Evolutionary conservation across 495 filamentous ascomycete species (phyloP), one percentile per base, ranked within the genome.

Genomic region (Talaromyces liani): DNA sequence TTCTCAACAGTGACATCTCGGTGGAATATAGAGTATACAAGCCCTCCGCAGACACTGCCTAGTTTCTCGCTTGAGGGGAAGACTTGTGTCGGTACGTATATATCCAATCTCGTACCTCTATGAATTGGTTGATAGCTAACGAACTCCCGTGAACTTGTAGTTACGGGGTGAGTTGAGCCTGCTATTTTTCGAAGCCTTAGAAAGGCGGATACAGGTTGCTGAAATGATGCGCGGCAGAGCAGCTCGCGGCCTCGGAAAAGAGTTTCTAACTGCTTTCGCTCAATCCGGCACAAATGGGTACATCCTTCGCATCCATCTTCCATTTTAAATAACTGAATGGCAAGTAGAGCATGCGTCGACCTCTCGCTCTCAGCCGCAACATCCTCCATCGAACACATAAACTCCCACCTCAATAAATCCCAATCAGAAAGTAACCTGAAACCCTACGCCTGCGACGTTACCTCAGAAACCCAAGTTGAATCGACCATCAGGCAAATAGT

Each of bases 391-490:
- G 74, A 76, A 59, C 88, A 86, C 78, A 85, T 85, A 51, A 76
- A 88, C 16, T 16, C 41, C 16, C 41, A 45, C 1, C 14, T 45
- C 1, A n/a, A 45, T 5, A 45, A 18, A 16, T 45, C 41, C 12
- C 41, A 45, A 45, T n/a, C 12, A n/a, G 41, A 18, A 45, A 4
- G 18, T 72, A 88, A 87, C 73, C 77, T 76, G 69, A 87, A 86
- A 73, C 80, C 84, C 55, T 88, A 88, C 80, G 85, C 87, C 71
- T 79, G 75, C 65, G 70, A 82, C 61, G 76, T 86, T 25, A 75
- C 77, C 64, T 69, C 71, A 75, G 85, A 78, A 74, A 71, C 76
- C 39, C 77, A 73, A 66, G 83, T 86, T 31, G 63, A 77, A 53
- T 71, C 68, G 54, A 72, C 84, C 9, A 81, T 87, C 20, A 67